phyloP scores from a whole-genome alignment of 1,139 yeast species.

The Ogataea hybrid region DNA sequence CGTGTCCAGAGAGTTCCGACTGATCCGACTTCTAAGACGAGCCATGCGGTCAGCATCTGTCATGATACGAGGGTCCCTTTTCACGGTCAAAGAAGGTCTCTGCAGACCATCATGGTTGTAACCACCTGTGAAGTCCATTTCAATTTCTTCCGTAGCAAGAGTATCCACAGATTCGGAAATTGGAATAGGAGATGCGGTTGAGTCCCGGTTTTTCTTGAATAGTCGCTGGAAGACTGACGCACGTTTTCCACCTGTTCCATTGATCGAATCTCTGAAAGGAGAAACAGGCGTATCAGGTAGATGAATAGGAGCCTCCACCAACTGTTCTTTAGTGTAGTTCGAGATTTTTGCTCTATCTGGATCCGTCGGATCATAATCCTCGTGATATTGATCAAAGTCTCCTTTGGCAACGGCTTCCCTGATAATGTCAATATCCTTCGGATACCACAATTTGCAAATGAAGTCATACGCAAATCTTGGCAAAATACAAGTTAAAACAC shows the following conservation, averaged over 20 bases:
- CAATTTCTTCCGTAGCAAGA: conserved; percentile 48
- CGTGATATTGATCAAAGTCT: conserved; percentile 48
- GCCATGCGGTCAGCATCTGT: conserved; percentile 23
- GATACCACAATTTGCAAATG: conserved; percentile 58
- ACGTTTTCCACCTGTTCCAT: conserved; percentile 34
- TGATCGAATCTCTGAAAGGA: conserved; percentile 38
- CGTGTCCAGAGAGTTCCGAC: conserved; percentile 17
- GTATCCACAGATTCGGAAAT: conserved; percentile 28
- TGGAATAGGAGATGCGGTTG: conserved; percentile 17
- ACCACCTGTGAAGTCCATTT: conserved; percentile 41
- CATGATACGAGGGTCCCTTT: conserved; percentile 18
- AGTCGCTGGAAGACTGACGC: conserved; percentile 25
- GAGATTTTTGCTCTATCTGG: conserved; percentile 45
- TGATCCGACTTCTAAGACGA: conserved; percentile 14
- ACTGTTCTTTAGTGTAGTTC: conserved; percentile 54
- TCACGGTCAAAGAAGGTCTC: conserved; percentile 29
- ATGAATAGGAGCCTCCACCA: conserved; percentile 52
- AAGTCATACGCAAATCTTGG: conserved; percentile 76
- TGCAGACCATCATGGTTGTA: conserved; percentile 22
- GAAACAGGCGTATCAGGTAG: conserved; percentile 40
- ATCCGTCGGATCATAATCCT: conserved; percentile 61
- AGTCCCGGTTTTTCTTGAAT: conserved; percentile 21
- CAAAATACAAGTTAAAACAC: conserved; percentile 66
- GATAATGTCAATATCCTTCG: conserved; percentile 81
- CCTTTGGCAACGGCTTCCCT: conserved; percentile 71